phyloP scores from a whole-genome alignment of 75 land plant genomes.

The Chamaecyparis obtusa region DNA sequence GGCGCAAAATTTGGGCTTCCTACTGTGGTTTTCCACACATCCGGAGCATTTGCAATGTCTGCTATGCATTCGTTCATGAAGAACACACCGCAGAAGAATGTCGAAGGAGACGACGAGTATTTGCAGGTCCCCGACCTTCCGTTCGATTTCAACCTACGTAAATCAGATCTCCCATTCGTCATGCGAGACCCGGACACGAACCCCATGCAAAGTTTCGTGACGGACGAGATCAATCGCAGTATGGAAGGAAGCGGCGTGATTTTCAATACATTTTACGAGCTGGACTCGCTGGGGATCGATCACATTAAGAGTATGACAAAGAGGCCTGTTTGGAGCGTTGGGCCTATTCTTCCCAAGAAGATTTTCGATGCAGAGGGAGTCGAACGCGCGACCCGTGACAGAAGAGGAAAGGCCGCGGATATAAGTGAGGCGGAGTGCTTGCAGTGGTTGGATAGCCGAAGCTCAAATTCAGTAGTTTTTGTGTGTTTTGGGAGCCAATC shows the following conservation, averaged over 20 bases:
- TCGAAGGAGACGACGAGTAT: neutral
- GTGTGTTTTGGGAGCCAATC: conserved; percentile 30
- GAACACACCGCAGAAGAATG: neutral
- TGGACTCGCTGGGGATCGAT: neutral
- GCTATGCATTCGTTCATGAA: neutral
- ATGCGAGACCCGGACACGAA: neutral
- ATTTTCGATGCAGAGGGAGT: neutral
- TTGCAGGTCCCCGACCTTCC: neutral
- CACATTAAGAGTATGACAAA: neutral
- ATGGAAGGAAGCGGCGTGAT: neutral
- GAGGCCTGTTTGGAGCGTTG: neutral
- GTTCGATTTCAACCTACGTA: neutral
- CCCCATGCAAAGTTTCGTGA: neutral
- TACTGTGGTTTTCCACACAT: neutral
- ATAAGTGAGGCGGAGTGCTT: conserved; percentile 7
- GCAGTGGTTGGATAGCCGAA: conserved; percentile 17
- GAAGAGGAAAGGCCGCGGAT: neutral
- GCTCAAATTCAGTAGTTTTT: conserved; percentile 15
- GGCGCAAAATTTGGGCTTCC: conserved; percentile 1
- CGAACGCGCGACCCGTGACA: neutral
- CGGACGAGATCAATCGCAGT: neutral
- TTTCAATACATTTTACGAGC: conserved; percentile 2
- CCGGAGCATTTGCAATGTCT: neutral
- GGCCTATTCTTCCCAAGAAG: neutral
- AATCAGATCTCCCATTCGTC: neutral